Evolutionary conservation across 2,329 filamentous ascomycete species (phyloP).

Genomic region (Falciphora oryzae): DNA sequence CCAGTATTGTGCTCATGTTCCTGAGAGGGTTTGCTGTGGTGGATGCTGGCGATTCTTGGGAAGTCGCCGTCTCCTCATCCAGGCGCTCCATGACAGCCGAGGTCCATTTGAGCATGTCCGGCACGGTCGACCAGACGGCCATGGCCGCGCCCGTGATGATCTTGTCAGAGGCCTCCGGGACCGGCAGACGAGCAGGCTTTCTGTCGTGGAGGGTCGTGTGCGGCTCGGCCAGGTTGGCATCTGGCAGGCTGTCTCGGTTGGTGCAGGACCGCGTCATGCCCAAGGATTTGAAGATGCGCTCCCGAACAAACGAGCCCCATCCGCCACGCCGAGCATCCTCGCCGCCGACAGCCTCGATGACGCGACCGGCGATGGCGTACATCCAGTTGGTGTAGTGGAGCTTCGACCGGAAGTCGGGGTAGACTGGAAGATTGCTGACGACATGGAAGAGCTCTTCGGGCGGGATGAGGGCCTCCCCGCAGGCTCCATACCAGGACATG

Average conservation of each 20-base stretch:
- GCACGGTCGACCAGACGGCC: not conserved
- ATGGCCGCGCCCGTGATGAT: not conserved
- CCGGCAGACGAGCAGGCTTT: not conserved
- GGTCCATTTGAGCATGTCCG: not conserved
- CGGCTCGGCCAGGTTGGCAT: not conserved
- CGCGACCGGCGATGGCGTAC: too few relatives aligned
- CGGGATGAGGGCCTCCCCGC: too few relatives aligned
- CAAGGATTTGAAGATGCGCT: not conserved
- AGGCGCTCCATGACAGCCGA: not conserved
- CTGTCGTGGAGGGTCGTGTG: not conserved
- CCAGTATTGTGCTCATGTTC: not conserved
- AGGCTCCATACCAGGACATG: too few relatives aligned
- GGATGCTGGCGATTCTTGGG: too few relatives aligned
- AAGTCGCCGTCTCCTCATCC: not conserved
- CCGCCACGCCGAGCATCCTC: too few relatives aligned
- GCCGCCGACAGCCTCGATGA: too few relatives aligned
- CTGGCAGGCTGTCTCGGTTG: not conserved
- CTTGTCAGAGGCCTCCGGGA: not conserved
- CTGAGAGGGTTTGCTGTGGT: not conserved
- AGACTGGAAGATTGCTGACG: too few relatives aligned
- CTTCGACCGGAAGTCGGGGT: too few relatives aligned
- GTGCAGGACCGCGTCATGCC: not conserved
- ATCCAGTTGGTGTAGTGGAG: too few relatives aligned
- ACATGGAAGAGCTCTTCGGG: too few relatives aligned
- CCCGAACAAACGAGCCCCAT: not conserved